Percentiles rank a stretch among this genome's conserved stretches.
Conservation (phyloP, 805 yeast species). For the Starmerella sp. region DNA sequence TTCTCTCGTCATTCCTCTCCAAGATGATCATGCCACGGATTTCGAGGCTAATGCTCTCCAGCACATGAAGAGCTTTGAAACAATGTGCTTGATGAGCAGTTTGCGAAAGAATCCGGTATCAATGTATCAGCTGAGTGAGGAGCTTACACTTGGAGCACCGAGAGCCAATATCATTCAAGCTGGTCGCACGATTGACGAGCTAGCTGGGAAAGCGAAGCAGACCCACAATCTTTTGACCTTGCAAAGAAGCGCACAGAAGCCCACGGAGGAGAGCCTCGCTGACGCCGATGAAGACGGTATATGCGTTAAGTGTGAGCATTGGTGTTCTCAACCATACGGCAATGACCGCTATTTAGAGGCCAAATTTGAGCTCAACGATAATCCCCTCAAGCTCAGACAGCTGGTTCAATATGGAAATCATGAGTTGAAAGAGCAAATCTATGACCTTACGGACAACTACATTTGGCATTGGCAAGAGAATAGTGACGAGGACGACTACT, state of each 20-base stretch:
- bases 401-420: slow-evolving; percentile 16
- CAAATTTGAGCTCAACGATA: slow-evolving; percentile 10
- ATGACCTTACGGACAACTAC: slow-evolving; percentile 22
- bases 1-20: slow-evolving; percentile 20
- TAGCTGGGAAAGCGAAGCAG: background rate
- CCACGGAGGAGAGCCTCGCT: background rate
- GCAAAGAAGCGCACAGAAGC: background rate
- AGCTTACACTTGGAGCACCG: slow-evolving; percentile 33
- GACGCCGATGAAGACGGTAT: background rate
- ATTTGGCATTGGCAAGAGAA: slow-evolving; percentile 19
- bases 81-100: slow-evolving; percentile 34
- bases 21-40: slow-evolving; percentile 2
- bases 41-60: slow-evolving; percentile 3
- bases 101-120: slow-evolving; percentile 29
- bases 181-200: background rate
- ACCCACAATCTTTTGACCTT: slow-evolving; percentile 2
- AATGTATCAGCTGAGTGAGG: slow-evolving; percentile 37
- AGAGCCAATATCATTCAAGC: slow-evolving; percentile 40
- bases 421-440: slow-evolving; percentile 18
- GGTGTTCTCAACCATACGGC: slow-evolving; percentile 6
- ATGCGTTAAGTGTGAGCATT: background rate
- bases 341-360: background rate
- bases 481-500: slow-evolving; percentile 6
- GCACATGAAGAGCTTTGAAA: slow-evolving; percentile 32
- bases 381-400: slow-evolving; percentile 18